Evolutionary conservation across 2,329 filamentous ascomycete species (phyloP).

Genomic region (Trichoderma breve): DNA sequence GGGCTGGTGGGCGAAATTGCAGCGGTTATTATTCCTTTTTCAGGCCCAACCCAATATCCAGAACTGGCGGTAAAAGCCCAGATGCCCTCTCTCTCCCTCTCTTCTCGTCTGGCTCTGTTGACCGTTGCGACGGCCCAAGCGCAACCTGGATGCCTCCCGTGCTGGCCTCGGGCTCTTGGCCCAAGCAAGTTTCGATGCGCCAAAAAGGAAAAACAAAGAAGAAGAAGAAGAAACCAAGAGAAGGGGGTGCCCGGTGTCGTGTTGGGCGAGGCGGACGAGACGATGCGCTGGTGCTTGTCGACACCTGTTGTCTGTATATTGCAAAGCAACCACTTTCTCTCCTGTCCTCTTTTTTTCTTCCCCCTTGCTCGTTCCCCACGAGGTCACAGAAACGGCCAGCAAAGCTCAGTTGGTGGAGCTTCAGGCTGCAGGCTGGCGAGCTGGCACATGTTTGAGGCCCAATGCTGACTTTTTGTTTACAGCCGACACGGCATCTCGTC

Average conservation of each 20-base stretch:
- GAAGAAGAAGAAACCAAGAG: not conserved
- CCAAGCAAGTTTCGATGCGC: not conserved
- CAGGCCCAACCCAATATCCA: not conserved
- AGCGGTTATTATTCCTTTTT: not conserved
- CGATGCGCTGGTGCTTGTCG: not conserved
- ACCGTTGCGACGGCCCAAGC: conserved; percentile 4
- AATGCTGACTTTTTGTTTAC: conserved; percentile 13
- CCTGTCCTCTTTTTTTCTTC: not conserved
- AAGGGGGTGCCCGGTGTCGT: conserved; percentile 9
- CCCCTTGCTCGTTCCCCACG: conserved; percentile 1
- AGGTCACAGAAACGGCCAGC: conserved; percentile 17
- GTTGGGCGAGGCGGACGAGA: conserved; percentile 3
- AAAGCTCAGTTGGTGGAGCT: conserved; percentile 16
- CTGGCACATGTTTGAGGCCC: conserved; percentile 16
- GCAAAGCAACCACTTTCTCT: not conserved
- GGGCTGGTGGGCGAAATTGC: not conserved
- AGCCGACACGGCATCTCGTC: not conserved
- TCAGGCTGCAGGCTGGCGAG: conserved; percentile 15
- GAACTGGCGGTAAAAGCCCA: not conserved
- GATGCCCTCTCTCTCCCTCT: not conserved
- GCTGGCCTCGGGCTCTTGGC: not conserved
- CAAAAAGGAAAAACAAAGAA: not conserved
- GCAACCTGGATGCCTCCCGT: conserved; percentile 6
- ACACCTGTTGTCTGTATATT: not conserved
- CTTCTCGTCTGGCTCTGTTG: not conserved